Conservation (phyloP, 345 rosid genomes). For the Eucalyptus decipiens region DNA sequence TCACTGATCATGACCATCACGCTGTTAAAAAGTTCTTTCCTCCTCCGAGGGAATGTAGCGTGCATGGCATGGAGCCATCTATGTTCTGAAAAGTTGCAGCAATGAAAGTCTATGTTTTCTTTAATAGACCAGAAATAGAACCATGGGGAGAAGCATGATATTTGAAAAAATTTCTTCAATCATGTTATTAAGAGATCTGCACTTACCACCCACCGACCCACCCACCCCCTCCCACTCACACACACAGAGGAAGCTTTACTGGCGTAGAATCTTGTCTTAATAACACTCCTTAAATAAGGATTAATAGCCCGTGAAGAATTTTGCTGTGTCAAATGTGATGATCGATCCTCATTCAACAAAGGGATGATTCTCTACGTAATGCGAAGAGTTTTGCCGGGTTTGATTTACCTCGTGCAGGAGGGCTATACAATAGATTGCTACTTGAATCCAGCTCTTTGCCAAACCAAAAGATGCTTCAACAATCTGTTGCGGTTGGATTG, state of each 20-base stretch:
- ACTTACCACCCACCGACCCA: background rate
- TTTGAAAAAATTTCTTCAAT: background rate
- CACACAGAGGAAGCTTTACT: background rate
- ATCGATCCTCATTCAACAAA: background rate
- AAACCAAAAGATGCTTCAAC: background rate
- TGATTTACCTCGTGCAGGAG: background rate
- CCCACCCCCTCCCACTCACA: fast-evolving
- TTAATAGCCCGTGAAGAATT: background rate
- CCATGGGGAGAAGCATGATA: background rate
- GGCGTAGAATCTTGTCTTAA: background rate
- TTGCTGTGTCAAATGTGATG: background rate
- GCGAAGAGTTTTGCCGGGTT: background rate
- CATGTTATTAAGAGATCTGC: background rate
- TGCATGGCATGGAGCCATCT: background rate
- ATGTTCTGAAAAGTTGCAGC: background rate
- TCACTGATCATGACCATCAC: background rate
- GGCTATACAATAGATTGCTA: background rate
- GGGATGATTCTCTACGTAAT: background rate
- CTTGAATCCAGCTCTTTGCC: background rate
- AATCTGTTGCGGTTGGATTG: background rate
- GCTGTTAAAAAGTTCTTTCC: background rate
- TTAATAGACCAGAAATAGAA: background rate
- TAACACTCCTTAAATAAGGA: background rate
- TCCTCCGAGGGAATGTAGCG: background rate
- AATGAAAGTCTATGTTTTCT: background rate